Conservation (phyloP, 1,139 yeast genomes). For the Zygosaccharomyces sapae region DNA sequence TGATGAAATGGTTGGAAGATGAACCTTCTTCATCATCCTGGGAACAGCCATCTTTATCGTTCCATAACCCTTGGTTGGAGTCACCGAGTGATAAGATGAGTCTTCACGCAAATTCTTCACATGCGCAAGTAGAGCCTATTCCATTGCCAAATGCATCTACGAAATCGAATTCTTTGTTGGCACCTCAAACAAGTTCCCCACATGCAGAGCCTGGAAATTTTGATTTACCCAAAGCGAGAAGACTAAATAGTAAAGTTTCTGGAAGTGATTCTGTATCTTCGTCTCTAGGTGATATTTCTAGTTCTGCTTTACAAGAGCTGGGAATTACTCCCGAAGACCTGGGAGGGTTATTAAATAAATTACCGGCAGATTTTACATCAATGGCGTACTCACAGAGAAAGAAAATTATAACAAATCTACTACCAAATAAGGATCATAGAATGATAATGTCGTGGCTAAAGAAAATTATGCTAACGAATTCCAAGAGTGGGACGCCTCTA, state of each 20-base stretch:
- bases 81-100: not conserved
- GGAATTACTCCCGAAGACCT: conserved; percentile 28
- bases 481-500: conserved; percentile 28
- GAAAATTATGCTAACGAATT: conserved; percentile 26
- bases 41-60: not conserved
- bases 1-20: conserved; percentile 32
- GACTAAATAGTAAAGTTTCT: conserved; percentile 14
- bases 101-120: conserved; percentile 19
- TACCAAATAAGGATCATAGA: conserved; percentile 50
- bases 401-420: conserved; percentile 50
- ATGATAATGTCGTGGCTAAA: conserved; percentile 35
- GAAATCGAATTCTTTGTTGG: conserved; percentile 3
- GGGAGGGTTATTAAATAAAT: conserved; percentile 32
- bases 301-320: conserved; percentile 16
- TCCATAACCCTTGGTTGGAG: conserved; percentile 1
- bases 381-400: conserved; percentile 69
- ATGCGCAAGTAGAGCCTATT: conserved; percentile 35
- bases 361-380: conserved; percentile 59
- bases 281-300: conserved; percentile 18
- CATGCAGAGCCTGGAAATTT: conserved; percentile 16
- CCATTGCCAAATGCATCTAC: conserved; percentile 30
- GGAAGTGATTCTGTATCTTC: conserved; percentile 20
- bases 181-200: conserved; percentile 7
- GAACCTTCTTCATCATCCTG: not conserved
- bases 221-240: conserved; percentile 5